These are phyloP conservation scores for Trichothecium sympodiale DNA, from an alignment of 2,329 filamentous ascomycete genomes.

Conservation along the genomic window DNA sequence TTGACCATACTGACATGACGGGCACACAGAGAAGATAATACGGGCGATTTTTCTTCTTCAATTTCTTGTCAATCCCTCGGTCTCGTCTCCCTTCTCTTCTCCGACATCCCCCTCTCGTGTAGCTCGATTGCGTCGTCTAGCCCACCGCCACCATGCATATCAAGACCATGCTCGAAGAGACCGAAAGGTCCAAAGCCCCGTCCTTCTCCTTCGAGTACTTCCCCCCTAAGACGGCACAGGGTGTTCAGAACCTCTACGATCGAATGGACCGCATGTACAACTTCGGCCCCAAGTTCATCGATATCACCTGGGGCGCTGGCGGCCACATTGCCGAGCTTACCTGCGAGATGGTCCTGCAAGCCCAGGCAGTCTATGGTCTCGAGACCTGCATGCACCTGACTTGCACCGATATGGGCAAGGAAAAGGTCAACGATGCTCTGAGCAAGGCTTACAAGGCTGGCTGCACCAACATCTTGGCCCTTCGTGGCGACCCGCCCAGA, in stretches of 20 bases:
- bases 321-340: conserved; percentile 85
- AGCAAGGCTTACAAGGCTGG: conserved; percentile 84
- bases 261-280: conserved; percentile 99
- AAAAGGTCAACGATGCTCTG: conserved; percentile 83
- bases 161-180: conserved; percentile 77
- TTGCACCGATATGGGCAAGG: conserved; percentile 93
- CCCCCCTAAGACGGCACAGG: conserved; percentile 91
- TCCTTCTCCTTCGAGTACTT: conserved; percentile 99
- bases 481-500: conserved; percentile 85
- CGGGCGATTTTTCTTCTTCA: background rate
- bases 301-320: conserved; percentile 96
- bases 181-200: conserved; percentile 66
- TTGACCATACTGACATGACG: too few species aligned
- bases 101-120: background rate
- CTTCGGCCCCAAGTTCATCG: conserved; percentile 89
- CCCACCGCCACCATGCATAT: conserved; percentile 69
- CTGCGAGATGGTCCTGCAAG: conserved; percentile 93
- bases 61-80: background rate
- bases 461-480: conserved; percentile 92
- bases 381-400: conserved; percentile 99
- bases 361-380: conserved; percentile 87
- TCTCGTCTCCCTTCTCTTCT: background rate
- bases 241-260: conserved; percentile 98
- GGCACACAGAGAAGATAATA: background rate
- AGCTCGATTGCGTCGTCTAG: background rate